Conservation (phyloP, 306 rosid species). For the Malus fusca region DNA sequence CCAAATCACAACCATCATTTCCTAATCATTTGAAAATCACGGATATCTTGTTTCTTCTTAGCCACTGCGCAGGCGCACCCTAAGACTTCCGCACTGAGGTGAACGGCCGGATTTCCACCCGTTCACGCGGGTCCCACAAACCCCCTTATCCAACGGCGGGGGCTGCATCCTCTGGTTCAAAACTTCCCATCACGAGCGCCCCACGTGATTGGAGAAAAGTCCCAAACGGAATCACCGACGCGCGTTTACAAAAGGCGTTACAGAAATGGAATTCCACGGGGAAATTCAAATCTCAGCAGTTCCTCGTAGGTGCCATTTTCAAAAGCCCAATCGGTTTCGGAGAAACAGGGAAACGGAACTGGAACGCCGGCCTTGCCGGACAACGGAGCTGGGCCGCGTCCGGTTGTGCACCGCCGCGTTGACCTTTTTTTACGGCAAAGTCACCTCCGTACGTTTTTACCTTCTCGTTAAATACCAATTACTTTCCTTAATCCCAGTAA, state of each 20-base stretch:
- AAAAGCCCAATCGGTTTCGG: neutral
- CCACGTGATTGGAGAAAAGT: neutral
- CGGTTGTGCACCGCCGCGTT: neutral
- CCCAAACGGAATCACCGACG: neutral
- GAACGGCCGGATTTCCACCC: neutral
- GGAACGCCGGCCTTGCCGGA: neutral
- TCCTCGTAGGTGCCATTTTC: neutral
- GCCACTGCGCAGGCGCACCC: too few relatives aligned
- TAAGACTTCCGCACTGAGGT: neutral
- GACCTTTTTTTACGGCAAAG: neutral
- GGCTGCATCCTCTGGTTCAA: neutral
- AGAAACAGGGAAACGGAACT: neutral
- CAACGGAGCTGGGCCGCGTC: neutral
- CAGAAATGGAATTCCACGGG: neutral
- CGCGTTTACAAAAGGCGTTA: neutral
- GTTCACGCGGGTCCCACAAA: neutral
- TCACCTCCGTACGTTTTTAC: neutral
- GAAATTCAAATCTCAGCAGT: neutral
- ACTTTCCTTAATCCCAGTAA: neutral
- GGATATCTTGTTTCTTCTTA: too few relatives aligned
- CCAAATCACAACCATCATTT: neutral
- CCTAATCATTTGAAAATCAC: neutral
- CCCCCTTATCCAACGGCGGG: neutral
- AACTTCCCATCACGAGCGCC: neutral
- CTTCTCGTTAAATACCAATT: neutral